phyloP scores from a whole-genome alignment of 352 stramenopile species.

The Phytophthora pluvialis region DNA sequence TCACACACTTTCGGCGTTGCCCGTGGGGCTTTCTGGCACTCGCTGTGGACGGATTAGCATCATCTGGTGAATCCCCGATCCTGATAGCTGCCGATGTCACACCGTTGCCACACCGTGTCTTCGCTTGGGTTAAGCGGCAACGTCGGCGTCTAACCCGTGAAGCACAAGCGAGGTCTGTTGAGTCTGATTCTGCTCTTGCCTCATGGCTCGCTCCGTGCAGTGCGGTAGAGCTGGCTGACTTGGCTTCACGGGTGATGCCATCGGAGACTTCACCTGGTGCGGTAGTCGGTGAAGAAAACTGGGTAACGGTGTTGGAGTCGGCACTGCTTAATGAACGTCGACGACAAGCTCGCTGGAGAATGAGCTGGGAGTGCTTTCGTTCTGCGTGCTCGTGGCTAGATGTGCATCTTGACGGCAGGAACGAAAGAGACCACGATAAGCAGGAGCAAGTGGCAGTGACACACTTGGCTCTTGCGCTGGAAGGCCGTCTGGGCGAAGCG shows the following conservation, averaged over 20 bases:
- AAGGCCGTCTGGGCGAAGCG: slow-evolving; percentile 53
- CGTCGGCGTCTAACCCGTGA: slow-evolving; percentile 20
- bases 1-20: slow-evolving; percentile 60
- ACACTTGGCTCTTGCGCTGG: slow-evolving; percentile 63
- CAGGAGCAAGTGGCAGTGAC: slow-evolving; percentile 33
- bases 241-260: slow-evolving; percentile 21
- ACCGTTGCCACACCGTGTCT: slow-evolving; percentile 32
- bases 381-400: slow-evolving; percentile 65
- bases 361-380: slow-evolving; percentile 78
- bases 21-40: slow-evolving; percentile 72
- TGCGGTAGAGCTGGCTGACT: slow-evolving; percentile 39
- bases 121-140: slow-evolving; percentile 28
- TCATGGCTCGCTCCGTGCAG: slow-evolving; percentile 46
- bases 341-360: slow-evolving; percentile 45
- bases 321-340: slow-evolving; percentile 39
- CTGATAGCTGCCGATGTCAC: slow-evolving; percentile 21
- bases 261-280: slow-evolving; percentile 4
- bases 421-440: slow-evolving; percentile 5
- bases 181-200: slow-evolving; percentile 9
- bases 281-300: slow-evolving; percentile 15
- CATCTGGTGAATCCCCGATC: slow-evolving; percentile 26
- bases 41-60: slow-evolving; percentile 23
- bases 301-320: slow-evolving; percentile 40
- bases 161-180: background rate
- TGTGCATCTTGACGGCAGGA: slow-evolving; percentile 40